Evolutionary conservation across 495 filamentous ascomycete genomes (phyloP), one percentile per base, ranked within the genome.

Genomic region (Jackrogersella minutella): DNA sequence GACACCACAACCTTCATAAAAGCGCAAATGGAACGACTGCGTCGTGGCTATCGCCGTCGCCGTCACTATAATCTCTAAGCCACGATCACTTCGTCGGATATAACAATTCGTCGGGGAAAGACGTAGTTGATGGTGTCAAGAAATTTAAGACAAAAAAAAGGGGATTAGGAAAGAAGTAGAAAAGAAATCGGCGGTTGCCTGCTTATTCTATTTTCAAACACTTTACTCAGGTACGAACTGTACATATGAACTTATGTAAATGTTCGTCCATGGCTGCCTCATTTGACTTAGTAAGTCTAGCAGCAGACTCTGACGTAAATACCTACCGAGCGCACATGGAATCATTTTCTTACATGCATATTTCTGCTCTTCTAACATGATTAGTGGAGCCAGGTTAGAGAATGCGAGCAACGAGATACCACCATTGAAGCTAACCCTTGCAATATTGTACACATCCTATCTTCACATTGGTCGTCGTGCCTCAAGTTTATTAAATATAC

Each of bases 301-400:
- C n/a, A n/a, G n/a, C n/a, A n/a, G n/a, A n/a, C 44, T 51, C 58
- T 68, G 53, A 63, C 58, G 65, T 68, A 24, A n/a, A n/a, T n/a
- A n/a, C n/a, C n/a, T 54, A 54, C 54, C 53, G 39, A 63, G 58
- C 7, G n/a, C n/a, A n/a, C n/a, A n/a, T n/a, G n/a, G n/a, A n/a
- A 24, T 26, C 21, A 53, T 55, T 44, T 47, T n/a, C 37, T 31
- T 50, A 53, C 17, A 9, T 17, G 24, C 47, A 22, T 33, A 33
- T 9, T 24, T 46, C 50, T 28, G n/a, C 17, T 30, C 51, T 36
- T 19, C 33, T 43, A 11, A 16, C 40, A 19, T 16, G 19, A 55
- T 66, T 49, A 16, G 55, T 24, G 62, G 62, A 59, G 50, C 44
- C 6, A 16, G 4, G 16, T 39, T 31, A 10, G 30, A 31, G 19